phyloP scores from a whole-genome alignment of 2,329 filamentous ascomycete genomes.

The Fusarium drepaniforme region DNA sequence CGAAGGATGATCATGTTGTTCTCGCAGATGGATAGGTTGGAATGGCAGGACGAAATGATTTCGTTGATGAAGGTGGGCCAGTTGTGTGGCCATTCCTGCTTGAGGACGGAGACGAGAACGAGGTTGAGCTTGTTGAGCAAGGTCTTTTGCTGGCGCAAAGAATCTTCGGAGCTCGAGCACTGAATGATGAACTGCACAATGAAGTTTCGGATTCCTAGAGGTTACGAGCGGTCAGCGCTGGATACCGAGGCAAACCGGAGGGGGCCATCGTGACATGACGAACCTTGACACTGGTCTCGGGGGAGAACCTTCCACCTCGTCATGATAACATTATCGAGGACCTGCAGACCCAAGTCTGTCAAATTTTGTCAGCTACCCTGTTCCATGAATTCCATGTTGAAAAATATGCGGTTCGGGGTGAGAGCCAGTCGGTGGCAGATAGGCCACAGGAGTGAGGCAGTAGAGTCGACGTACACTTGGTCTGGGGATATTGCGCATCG shows the following conservation, averaged over 20 bases:
- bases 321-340: slow-evolving; percentile 98
- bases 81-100: slow-evolving; percentile 99
- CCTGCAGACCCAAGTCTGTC: slow-evolving; percentile 90
- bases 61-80: slow-evolving; percentile 99
- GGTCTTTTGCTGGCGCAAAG: slow-evolving; percentile 84
- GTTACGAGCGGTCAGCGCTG: slow-evolving; percentile 25
- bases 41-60: slow-evolving; percentile 96
- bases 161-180: slow-evolving; percentile 90
- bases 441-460: slow-evolving; percentile 24
- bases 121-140: slow-evolving; percentile 98
- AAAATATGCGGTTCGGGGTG: neutral
- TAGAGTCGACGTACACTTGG: slow-evolving; percentile 80
- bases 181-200: slow-evolving; percentile 99
- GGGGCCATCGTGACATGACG: slow-evolving; percentile 39
- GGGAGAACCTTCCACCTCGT: slow-evolving; percentile 99
- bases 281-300: slow-evolving; percentile 92
- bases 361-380: slow-evolving; percentile 42
- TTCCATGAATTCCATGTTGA: slow-evolving; percentile 4
- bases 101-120: slow-evolving; percentile 95
- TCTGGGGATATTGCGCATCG: slow-evolving; percentile 92
- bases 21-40: slow-evolving; percentile 96
- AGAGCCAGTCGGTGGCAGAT: neutral
- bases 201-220: slow-evolving; percentile 94
- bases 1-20: slow-evolving; percentile 99
- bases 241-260: neutral